These are phyloP conservation scores for Pythium scleroteichum DNA, from an alignment of 352 stramenopile species.

Conservation along the genomic window DNA sequence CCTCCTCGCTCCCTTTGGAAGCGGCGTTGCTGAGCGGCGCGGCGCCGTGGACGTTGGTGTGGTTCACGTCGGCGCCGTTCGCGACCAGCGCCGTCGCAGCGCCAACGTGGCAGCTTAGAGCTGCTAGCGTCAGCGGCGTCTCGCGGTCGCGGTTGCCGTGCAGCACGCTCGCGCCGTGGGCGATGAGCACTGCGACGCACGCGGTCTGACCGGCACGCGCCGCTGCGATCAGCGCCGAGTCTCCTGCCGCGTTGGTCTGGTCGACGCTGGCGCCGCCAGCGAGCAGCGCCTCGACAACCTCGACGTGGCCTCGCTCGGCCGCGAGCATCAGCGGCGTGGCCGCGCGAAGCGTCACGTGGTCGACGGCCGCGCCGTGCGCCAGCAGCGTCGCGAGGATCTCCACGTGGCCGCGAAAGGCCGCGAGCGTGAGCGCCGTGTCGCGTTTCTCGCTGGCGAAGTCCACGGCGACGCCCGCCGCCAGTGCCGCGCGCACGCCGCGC, in stretches of 20 bases:
- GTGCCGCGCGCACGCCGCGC: not conserved
- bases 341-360: not conserved
- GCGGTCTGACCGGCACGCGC: not conserved
- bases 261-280: not conserved
- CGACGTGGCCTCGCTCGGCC: constrained; percentile 14
- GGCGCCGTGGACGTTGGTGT: not conserved
- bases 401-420: not conserved
- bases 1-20: no score
- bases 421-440: not conserved
- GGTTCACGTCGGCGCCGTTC: constrained; percentile 2
- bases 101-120: constrained; percentile 8
- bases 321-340: not conserved
- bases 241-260: not conserved
- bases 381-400: not conserved
- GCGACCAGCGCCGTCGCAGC: not conserved
- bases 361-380: not conserved
- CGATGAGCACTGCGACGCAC: not conserved
- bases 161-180: not conserved
- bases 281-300: not conserved
- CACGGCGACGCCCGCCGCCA: not conserved
- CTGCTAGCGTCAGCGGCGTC: not conserved
- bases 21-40: not conserved
- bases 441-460: not conserved
- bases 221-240: not conserved
- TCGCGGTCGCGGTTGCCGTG: not conserved